These are phyloP conservation scores for Verticillium klebahnii DNA, from an alignment of 2,329 filamentous ascomycete species.

Conservation along the genomic window DNA sequence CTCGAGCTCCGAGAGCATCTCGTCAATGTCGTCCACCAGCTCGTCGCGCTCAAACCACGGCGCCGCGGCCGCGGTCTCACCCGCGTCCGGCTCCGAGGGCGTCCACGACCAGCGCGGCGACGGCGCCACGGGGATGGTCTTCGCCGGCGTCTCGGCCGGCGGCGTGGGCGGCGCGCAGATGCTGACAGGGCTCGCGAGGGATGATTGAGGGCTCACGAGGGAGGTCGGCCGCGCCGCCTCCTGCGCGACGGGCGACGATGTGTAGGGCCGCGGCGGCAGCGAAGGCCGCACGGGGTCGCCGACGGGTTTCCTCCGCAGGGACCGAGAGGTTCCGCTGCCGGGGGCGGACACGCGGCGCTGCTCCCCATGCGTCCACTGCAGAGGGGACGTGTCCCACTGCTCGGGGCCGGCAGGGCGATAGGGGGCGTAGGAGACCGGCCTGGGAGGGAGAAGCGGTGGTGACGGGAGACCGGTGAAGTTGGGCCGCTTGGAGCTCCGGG, in stretches of 20 bases:
- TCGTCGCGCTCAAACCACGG: neutral
- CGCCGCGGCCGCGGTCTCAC: neutral
- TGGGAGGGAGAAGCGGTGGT: neutral
- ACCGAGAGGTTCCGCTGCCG: neutral
- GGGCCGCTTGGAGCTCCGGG: neutral
- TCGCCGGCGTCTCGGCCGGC: neutral
- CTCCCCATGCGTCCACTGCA: neutral
- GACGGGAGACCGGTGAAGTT: neutral
- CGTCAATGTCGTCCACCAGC: neutral
- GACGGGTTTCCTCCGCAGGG: neutral
- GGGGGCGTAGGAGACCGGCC: neutral
- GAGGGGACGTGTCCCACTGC: neutral
- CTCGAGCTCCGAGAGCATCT: neutral
- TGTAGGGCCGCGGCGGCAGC: neutral
- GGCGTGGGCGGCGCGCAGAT: neutral
- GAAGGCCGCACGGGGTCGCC: neutral
- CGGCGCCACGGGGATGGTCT: neutral
- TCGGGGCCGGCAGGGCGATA: neutral
- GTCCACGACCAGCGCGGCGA: neutral
- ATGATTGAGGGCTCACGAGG: neutral
- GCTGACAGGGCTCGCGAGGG: neutral
- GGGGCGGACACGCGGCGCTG: neutral
- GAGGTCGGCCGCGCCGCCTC: neutral
- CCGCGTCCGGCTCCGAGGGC: neutral
- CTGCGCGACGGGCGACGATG: neutral